phyloP scores from a whole-genome alignment of 176 grass and related monocot genomes.

The Saccharum officinarum region DNA sequence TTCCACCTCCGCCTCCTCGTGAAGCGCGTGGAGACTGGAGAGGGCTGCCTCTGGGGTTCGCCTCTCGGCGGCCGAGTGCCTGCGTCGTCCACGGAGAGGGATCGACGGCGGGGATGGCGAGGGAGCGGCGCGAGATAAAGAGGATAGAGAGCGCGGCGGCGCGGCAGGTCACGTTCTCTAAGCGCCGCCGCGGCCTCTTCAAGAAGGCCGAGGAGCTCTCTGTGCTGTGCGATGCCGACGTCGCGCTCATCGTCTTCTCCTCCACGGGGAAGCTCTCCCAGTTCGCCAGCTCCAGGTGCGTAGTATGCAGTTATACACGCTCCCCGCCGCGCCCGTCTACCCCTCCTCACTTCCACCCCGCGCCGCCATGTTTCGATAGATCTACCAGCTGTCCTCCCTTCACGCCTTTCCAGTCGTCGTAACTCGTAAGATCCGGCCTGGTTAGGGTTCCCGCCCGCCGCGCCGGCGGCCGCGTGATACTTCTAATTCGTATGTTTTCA shows the following conservation, averaged over 20 bases:
- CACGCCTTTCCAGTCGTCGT: background rate
- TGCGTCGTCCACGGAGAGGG: background rate
- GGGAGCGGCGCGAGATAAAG: conserved; percentile 84
- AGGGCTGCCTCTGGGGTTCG: background rate
- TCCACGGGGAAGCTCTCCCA: conserved; percentile 88
- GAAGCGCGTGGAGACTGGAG: too few species aligned
- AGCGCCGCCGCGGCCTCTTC: conserved; percentile 90
- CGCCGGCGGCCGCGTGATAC: background rate
- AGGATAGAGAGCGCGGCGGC: conserved; percentile 87
- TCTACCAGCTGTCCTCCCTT: conserved; percentile 22
- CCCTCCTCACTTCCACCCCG: background rate
- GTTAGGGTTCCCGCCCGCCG: conserved; percentile 24
- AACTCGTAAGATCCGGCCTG: conserved; percentile 33
- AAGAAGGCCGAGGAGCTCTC: conserved; percentile 97
- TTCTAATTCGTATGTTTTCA: background rate
- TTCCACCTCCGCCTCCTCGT: background rate
- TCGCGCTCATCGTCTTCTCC: conserved; percentile 93
- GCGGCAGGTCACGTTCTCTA: conserved; percentile 95
- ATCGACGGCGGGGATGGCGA: conserved; percentile 47
- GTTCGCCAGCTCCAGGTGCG: conserved; percentile 83
- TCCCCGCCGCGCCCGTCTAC: conserved; percentile 8
- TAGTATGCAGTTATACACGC: background rate
- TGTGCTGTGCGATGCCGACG: conserved; percentile 85
- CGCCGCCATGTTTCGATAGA: conserved; percentile 13
- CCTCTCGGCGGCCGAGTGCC: background rate